Percentiles rank a stretch among this genome's conserved stretches.
Evolutionary conservation across 1,139 yeast genomes (phyloP).

Genomic region (Kluyveromyces marxianus): DNA sequence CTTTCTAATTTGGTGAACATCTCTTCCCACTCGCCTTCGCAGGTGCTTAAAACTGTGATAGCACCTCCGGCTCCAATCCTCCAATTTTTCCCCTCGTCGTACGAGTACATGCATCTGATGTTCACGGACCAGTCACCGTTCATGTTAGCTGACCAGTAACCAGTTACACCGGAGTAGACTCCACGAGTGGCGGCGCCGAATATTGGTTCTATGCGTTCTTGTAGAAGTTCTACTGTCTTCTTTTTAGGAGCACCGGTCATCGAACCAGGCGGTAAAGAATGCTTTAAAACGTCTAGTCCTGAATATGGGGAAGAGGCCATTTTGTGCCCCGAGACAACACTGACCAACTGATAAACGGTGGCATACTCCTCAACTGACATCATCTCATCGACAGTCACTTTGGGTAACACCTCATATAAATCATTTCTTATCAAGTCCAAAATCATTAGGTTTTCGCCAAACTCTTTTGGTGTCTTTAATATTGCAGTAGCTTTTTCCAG

Average conservation of each 20-base stretch:
- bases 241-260: slow-evolving; percentile 99
- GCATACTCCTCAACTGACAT: slow-evolving; percentile 92
- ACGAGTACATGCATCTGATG: slow-evolving; percentile 74
- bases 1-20: slow-evolving; percentile 75
- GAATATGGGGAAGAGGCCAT: slow-evolving; percentile 33
- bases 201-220: slow-evolving; percentile 32
- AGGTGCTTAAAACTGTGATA: slow-evolving; percentile 78
- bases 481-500: slow-evolving; percentile 53
- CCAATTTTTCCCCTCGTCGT: slow-evolving; percentile 47
- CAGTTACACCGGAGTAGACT: slow-evolving; percentile 88
- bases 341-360: slow-evolving; percentile 85
- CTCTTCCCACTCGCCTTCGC: slow-evolving; percentile 85
- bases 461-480: slow-evolving; percentile 80
- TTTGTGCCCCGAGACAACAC: slow-evolving; percentile 70
- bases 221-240: slow-evolving; percentile 78
- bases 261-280: slow-evolving; percentile 92
- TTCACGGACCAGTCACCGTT: slow-evolving; percentile 95
- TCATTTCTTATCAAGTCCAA: slow-evolving; percentile 94
- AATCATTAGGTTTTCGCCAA: slow-evolving; percentile 95
- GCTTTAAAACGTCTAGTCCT: slow-evolving; percentile 73
- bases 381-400: slow-evolving; percentile 65
- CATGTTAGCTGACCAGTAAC: slow-evolving; percentile 88
- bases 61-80: slow-evolving; percentile 99
- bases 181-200: slow-evolving; percentile 62
- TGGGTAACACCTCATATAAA: slow-evolving; percentile 57